These are phyloP conservation scores for Arthrobotrys sphaeroides DNA, from an alignment of 2,329 filamentous ascomycete genomes.

Conservation along the genomic window DNA sequence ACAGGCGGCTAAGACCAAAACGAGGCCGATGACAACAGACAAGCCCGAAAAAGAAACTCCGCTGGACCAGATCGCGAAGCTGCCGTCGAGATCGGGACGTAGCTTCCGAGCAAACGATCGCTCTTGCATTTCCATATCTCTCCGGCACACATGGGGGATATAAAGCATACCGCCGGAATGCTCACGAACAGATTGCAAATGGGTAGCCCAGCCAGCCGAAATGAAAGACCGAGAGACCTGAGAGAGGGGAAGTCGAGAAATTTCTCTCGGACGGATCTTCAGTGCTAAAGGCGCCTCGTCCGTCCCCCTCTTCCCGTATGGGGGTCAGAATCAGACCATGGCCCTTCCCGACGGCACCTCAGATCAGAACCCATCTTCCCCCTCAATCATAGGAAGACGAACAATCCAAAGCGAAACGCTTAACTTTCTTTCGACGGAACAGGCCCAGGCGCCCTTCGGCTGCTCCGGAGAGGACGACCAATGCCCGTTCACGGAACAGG, in stretches of 20 bases:
- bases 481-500: conserved; percentile 40
- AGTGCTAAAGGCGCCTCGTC: conserved; percentile 17
- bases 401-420: background rate
- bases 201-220: background rate
- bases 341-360: conserved; percentile 28
- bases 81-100: conserved; percentile 28
- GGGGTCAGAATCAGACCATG: too few relatives aligned
- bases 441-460: conserved; percentile 28
- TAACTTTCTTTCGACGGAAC: conserved; percentile 26
- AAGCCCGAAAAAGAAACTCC: conserved; percentile 23
- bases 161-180: background rate
- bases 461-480: background rate
- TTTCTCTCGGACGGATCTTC: conserved; percentile 38
- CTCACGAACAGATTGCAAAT: background rate
- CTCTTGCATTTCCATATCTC: background rate
- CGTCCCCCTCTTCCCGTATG: too few relatives aligned
- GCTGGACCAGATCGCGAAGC: conserved; percentile 19
- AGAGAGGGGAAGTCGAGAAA: background rate
- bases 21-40: conserved; percentile 39
- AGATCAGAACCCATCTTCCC: too few relatives aligned
- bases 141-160: too few relatives aligned
- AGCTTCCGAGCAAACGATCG: background rate
- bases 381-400: background rate
- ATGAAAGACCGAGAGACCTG: background rate
- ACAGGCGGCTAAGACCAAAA: conserved; percentile 8